Base-by-base conservation (phyloP, 2,329 filamentous ascomycete genomes). In the Acephala macrosclerotiorum region DNA sequence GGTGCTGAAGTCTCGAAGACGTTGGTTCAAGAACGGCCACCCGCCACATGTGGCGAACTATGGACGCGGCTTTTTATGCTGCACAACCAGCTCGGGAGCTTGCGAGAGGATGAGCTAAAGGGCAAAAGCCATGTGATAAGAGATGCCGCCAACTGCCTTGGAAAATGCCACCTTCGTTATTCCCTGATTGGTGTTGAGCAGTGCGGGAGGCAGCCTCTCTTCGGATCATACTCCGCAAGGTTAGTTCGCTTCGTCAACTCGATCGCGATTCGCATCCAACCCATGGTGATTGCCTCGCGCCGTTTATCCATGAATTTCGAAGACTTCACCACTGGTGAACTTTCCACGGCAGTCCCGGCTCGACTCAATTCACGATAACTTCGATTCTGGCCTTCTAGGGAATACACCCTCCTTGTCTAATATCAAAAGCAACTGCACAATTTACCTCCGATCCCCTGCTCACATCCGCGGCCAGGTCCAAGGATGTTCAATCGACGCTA, bases 401-500 rank as follows among this genome's bases (percentile, higher is more conserved):
- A 9, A 49, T 8, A 12, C 14, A 18, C 18, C 33, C 8, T 53
- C 12, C 16, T 29, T 53, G 11, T 53, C 26, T 12, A 29, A n/a
- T 12, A 3, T 29, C 2, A 22, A 29, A 18, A 12, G 14, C 4
- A 9, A 18, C 49, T 2, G 16, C 14, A 53, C 18, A 18, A 22
- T 57, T 38, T 12, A 2, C 29, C 35, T 55, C 29, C 51, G 33
- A 38, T 59, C 36, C 55, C 36, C 47, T 61, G 49, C 40, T 25
- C 55, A 35, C 26, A 36, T 51, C 55, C 33, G 61, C n/a, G 16
- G 26, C 16, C 14, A 26, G 29, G 33, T 51, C 18, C 61, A 53
- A 65, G 59, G 55, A 65, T 65, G 63, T 20, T 25, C 26, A 22
- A 67, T 64, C 57, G 58, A 66, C 58, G 61, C 67, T 68, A 66